Evolutionary conservation across 2,329 filamentous ascomycete genomes (phyloP).

Genomic region (Arthrobotrys musiformis): DNA sequence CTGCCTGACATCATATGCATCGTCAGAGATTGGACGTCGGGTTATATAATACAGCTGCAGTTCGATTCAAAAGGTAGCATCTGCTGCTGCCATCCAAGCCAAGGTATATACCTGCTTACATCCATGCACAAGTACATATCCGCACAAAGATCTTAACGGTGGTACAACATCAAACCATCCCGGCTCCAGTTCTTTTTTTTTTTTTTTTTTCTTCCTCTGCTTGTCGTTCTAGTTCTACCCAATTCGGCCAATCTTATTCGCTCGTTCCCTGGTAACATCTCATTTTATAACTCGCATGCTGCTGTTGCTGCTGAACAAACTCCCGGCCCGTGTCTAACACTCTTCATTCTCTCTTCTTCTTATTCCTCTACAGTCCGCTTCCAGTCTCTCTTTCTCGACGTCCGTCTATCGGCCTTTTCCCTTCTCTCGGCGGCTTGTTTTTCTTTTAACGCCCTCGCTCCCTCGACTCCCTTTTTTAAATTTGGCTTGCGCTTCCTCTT

Average conservation of each 20-base stretch:
- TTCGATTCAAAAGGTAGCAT: background rate
- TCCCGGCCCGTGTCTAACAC: constrained; percentile 43
- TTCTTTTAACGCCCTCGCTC: constrained; percentile 23
- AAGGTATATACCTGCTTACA: background rate
- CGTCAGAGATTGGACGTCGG: background rate
- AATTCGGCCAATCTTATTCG: constrained; percentile 55
- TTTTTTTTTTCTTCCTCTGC: no score
- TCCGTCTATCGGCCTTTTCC: constrained; percentile 17
- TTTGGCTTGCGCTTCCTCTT: background rate
- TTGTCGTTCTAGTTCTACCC: constrained; percentile 30
- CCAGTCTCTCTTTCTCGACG: constrained; percentile 12
- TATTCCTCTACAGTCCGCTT: background rate
- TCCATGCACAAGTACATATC: constrained; percentile 2
- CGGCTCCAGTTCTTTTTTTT: constrained; percentile 19
- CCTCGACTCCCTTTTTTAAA: constrained; percentile 14
- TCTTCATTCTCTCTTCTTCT: constrained; percentile 6
- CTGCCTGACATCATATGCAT: background rate
- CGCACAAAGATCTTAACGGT: background rate
- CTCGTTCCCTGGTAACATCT: constrained; percentile 53
- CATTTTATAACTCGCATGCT: constrained; percentile 37
- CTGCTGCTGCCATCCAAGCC: background rate
- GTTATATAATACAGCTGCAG: no score
- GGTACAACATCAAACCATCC: constrained; percentile 1
- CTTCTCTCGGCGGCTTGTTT: constrained; percentile 36
- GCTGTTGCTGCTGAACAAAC: constrained; percentile 46